Base-by-base conservation (phyloP, 768 basidiomycete genomes). In the Kwoniella pini region DNA sequence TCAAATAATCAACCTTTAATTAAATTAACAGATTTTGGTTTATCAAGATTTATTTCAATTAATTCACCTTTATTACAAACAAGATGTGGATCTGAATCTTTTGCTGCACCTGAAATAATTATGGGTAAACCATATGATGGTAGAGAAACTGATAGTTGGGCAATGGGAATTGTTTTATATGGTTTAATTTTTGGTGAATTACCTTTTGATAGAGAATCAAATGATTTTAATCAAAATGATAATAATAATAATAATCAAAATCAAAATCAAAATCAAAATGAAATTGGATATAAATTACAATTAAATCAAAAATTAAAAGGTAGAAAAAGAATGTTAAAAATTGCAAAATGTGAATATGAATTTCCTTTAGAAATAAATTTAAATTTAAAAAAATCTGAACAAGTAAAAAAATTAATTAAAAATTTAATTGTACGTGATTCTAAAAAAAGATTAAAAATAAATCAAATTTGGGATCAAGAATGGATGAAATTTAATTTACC, bases 21-120 rank as follows among this genome's bases (percentile, higher is more conserved):
- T 78, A 91, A 91, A 73, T 81, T 93, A 9, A 88, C 88, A 42
- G 91, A 95, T 74, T 95, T 93, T 71, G 91, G 91, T 6, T 84
- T 95, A n/a, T 86, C 90, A 15, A 83, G 90, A 26, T 91, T 91
- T 77, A 86, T 92, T 66, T 85, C 89, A 68, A 82, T 86, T 13
- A 78, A 82, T 4, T 69, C 80, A 1, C 87, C 87, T 1, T 79
- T 86, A 15, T 81, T 93, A 11, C 82, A 83, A 17, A 93, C 91
- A 11, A 84, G 91, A 0, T 95, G 91, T 77, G 91, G 91, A 5
- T 88, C 86, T 27, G 91, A 95, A 74, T 88, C 87, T 0, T 93
- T 93, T 77, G 90, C 91, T 5, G 90, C 90, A 7, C 77, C 77
- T 13, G 77, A 78, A 45, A 78, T 78, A 55, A 75, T 78, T 57